Conservation (phyloP, 1,284 basidiomycete genomes). For the Meripilus lineatus region DNA sequence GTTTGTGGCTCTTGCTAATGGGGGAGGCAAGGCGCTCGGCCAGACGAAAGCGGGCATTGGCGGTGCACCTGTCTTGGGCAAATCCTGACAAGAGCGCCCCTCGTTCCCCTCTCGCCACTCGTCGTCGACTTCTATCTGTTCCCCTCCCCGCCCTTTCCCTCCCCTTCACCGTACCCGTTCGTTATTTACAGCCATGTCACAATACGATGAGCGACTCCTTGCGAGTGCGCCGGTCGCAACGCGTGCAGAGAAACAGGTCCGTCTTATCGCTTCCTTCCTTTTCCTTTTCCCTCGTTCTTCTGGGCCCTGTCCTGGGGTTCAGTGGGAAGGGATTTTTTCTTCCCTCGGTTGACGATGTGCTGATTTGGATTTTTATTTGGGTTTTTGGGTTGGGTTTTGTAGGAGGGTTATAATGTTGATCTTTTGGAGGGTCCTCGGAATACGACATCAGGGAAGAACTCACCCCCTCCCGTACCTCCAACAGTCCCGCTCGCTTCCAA, state of each 20-base stretch:
- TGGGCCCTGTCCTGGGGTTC: neutral
- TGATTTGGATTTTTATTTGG: neutral
- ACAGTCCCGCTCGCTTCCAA: constrained; percentile 13
- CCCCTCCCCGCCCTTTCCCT: neutral
- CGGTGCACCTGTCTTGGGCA: too few species aligned
- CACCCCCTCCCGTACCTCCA: too few species aligned
- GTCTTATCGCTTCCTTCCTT: too few species aligned
- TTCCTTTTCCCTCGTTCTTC: neutral
- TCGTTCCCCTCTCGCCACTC: too few species aligned
- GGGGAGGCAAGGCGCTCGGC: too few species aligned
- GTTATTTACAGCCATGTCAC: constrained; percentile 12
- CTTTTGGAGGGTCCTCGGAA: constrained; percentile 32
- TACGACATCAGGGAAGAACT: constrained; percentile 11
- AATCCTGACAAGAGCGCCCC: too few species aligned
- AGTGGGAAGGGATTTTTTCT: neutral
- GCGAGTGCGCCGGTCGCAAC: constrained; percentile 32
- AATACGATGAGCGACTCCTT: constrained; percentile 33
- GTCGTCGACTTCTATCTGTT: too few species aligned
- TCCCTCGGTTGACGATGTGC: constrained; percentile 1
- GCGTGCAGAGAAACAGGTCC: constrained; percentile 33
- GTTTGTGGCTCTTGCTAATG: too few species aligned
- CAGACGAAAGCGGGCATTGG: too few species aligned
- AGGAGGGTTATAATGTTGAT: constrained; percentile 52
- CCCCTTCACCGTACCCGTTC: neutral
- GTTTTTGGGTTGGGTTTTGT: constrained; percentile 4